Evolutionary conservation across 2,329 filamentous ascomycete species (phyloP), one percentile per base, ranked within the genome.

Genomic region (Colletotrichum magnum): DNA sequence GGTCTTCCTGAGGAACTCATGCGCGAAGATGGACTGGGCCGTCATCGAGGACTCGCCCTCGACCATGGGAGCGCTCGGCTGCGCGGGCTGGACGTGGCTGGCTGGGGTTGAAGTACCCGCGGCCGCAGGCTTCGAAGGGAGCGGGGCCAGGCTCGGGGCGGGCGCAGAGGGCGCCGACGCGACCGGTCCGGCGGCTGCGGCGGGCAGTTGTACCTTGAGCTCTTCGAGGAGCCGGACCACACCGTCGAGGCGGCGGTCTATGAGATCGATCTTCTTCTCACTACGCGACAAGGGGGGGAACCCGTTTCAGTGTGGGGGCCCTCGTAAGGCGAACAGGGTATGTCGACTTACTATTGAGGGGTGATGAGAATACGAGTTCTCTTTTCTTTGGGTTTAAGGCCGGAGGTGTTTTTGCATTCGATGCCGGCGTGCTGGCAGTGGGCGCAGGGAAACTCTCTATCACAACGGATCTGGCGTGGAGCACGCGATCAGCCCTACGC

Each of bases 11-110:
- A 84, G 73, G 51, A 86, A 82, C 57, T 85, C 81, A 24, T 80
- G 83, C 41, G 84, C 84, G 70, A 86, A 85, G 13, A 78, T 79
- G 1, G 83, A 82, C 64, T 85, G 83, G 2, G 83, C 84, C 6
- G 83, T 78, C 26, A 85, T 71, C 1, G 83, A 85, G 3, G 82
- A 84, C 68, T 82, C 81, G 7, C 83, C 83, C 53, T 85, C 83
- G 9, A 85, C 74, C 3, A 80, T 75, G 5, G 76, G 74, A n/a
- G 74, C 77, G 5, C 76, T 75, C 21, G 74, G 65, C 52, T 72
- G 54, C 36, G 72, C 68, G 6, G 68, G n/a, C 58, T 67, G 51
- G 70, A 62, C 13, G 64, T 74, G 57, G 68, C 68, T 65, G 56
- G 71, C 32, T 66, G 72, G 13, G n/a, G 69, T 63, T n/a, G 61